phyloP scores from a whole-genome alignment of 2,329 filamentous ascomycete genomes.

The Beauveria sp. region DNA sequence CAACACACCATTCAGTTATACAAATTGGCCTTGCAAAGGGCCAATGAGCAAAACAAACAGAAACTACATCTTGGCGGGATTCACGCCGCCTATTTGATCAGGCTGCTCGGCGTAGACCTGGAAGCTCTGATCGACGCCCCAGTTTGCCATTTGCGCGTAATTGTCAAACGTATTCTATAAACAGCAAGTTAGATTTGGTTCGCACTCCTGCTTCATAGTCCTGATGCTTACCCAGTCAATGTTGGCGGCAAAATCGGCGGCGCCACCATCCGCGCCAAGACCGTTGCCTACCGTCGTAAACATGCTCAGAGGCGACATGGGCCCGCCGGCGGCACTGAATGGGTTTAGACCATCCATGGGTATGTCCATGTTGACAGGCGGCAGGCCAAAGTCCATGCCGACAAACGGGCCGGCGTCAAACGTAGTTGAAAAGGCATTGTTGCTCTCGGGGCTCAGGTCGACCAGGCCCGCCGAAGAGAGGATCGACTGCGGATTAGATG shows the following conservation, averaged over 20 bases:
- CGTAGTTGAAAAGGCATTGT: constrained; percentile 25
- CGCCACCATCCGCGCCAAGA: constrained; percentile 14
- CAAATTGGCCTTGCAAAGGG: not conserved
- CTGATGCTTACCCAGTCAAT: constrained; percentile 50
- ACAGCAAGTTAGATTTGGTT: constrained; percentile 18
- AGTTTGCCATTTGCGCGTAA: constrained; percentile 46
- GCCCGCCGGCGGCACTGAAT: constrained; percentile 13
- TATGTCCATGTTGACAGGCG: constrained; percentile 24
- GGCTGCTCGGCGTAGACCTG: constrained; percentile 37
- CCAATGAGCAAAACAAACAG: not conserved
- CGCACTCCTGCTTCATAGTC: too few species aligned
- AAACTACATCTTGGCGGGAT: constrained; percentile 4
- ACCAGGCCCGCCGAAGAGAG: constrained; percentile 19
- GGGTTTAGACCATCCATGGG: constrained; percentile 23
- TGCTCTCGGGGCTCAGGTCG: constrained; percentile 18
- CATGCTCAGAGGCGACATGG: constrained; percentile 44
- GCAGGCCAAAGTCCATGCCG: constrained; percentile 35
- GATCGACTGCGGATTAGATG: constrained; percentile 18
- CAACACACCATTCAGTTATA: not conserved
- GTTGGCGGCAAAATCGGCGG: constrained; percentile 39
- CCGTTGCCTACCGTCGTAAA: constrained; percentile 36
- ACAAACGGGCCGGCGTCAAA: constrained; percentile 32
- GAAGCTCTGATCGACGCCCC: constrained; percentile 44
- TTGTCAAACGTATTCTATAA: constrained; percentile 48
- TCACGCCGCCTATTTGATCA: not conserved